Evolutionary conservation across 177 flowering plant species (phyloP).

Genomic region (Vitis hybrid): DNA sequence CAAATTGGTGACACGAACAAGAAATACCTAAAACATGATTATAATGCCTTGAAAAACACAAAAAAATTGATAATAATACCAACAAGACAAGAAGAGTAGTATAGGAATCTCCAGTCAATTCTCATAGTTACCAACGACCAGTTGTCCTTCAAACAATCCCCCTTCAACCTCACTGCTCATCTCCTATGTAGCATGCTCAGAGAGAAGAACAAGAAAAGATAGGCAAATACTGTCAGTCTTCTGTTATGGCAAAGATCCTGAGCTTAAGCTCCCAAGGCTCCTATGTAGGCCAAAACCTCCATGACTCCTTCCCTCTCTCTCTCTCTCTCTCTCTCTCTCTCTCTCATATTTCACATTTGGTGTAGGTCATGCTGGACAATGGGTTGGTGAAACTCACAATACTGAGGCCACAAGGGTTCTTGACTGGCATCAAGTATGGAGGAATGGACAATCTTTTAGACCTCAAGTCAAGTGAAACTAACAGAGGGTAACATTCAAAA

Average conservation of each 20-base stretch:
- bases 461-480: slow-evolving; percentile 23
- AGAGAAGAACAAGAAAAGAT: too few relatives aligned
- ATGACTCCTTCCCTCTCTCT: background rate
- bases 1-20: too few relatives aligned
- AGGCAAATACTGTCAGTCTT: background rate
- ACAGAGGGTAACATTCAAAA: slow-evolving; percentile 34
- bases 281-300: slow-evolving; percentile 21
- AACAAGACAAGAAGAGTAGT: too few relatives aligned
- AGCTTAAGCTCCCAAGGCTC: slow-evolving; percentile 22
- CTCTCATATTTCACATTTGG: background rate
- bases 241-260: slow-evolving; percentile 27
- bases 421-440: slow-evolving; percentile 50
- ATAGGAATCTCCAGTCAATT: background rate
- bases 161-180: too few relatives aligned
- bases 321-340: slow-evolving; percentile 6
- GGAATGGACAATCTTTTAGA: slow-evolving; percentile 53
- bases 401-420: slow-evolving; percentile 42
- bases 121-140: slow-evolving; percentile 5
- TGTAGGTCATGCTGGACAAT: slow-evolving; percentile 50
- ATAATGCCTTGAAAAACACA: too few relatives aligned
- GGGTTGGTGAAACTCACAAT: slow-evolving; percentile 49
- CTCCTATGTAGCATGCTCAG: too few relatives aligned
- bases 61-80: too few relatives aligned
- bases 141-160: background rate
- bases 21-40: too few relatives aligned